Base-by-base conservation (phyloP, 164 flowering plant genomes). In the Berberis vulgaris region DNA sequence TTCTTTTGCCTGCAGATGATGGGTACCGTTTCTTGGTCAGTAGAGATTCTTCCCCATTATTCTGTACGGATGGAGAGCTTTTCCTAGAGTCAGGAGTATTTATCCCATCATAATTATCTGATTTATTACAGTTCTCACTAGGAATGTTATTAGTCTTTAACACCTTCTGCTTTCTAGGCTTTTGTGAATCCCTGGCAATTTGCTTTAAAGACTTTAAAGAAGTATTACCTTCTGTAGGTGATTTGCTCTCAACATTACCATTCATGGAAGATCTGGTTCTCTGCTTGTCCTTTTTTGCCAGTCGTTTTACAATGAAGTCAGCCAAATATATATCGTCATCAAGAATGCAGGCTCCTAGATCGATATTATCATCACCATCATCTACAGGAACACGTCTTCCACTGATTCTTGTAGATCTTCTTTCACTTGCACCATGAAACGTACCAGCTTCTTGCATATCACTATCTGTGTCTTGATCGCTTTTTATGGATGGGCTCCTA, bases 371-470 rank as follows among this genome's bases (percentile, higher is more conserved):
- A 39, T 55, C 47, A 38, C 46, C 56, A 12, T 53, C 40, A 39
- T 55, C 47, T 47, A 40, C 41, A 40, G 65, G 54, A 54, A 67
- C 54, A 61, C 45, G 65, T 62, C 53, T 67, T 47, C 70, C 65
- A 54, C 45, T 54, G 26, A 61, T 67, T 54, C 65, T 47, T 5
- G 7, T 40, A 55, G 65, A 61, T 54, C 70, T 67, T 65, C 70
- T 61, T 40, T 41, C 44, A 26, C 52, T 61, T 40, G 45, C 44
- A 26, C 52, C 65, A 45, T 49, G n/a, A 2, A 40, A 5, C 7
- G 43, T 11, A 39, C 44, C 60, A 39, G 39, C 60, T 57, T 57
- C 43, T 7, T 57, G 41, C 54, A 53, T 50, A 11, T 44, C 41
- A 9, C 1, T 39, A 39, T 62, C 50, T 10, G 42, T 45, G 41